These are phyloP conservation scores for Hypoxylon sp. DNA, from an alignment of 2,329 filamentous ascomycete genomes.

Conservation along the genomic window DNA sequence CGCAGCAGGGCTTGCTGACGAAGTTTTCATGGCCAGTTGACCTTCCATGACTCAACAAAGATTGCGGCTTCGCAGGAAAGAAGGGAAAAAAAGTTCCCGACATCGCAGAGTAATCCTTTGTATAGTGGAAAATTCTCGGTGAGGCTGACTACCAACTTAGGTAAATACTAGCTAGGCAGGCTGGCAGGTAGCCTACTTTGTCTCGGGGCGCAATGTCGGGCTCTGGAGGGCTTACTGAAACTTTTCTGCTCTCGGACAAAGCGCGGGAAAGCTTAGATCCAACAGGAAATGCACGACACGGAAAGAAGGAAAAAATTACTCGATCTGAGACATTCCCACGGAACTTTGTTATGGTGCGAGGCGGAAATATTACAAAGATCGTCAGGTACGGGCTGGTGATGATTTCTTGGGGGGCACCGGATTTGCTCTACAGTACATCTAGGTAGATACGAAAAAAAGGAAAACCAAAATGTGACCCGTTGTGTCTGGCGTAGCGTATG, in stretches of 20 bases:
- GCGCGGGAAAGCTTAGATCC: slow-evolving; percentile 8
- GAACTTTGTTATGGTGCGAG: slow-evolving; percentile 16
- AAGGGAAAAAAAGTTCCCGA: slow-evolving; percentile 11
- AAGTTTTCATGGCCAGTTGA: slow-evolving; percentile 2
- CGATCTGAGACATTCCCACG: neutral
- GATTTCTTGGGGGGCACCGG: slow-evolving; percentile 1
- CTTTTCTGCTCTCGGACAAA: slow-evolving; percentile 13
- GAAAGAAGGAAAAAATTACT: slow-evolving; percentile 1
- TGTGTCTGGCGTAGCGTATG: slow-evolving; percentile 2
- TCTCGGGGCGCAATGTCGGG: slow-evolving; percentile 21
- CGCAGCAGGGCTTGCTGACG: slow-evolving; percentile 18
- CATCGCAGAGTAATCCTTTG: slow-evolving; percentile 17
- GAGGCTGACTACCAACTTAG: neutral
- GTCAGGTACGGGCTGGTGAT: slow-evolving; percentile 30
- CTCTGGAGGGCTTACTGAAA: slow-evolving; percentile 21
- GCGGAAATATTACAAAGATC: slow-evolving; percentile 32
- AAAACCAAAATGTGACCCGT: slow-evolving; percentile 11
- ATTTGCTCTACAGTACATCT: neutral
- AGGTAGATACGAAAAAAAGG: neutral
- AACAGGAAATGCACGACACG: neutral
- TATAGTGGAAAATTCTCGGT: slow-evolving; percentile 18
- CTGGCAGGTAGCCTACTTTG: slow-evolving; percentile 16
- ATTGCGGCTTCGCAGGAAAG: neutral
- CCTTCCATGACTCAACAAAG: slow-evolving; percentile 12
- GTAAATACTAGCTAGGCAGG: neutral